Conservation (phyloP, 352 stramenopile genomes). For the Pythium volutum region DNA sequence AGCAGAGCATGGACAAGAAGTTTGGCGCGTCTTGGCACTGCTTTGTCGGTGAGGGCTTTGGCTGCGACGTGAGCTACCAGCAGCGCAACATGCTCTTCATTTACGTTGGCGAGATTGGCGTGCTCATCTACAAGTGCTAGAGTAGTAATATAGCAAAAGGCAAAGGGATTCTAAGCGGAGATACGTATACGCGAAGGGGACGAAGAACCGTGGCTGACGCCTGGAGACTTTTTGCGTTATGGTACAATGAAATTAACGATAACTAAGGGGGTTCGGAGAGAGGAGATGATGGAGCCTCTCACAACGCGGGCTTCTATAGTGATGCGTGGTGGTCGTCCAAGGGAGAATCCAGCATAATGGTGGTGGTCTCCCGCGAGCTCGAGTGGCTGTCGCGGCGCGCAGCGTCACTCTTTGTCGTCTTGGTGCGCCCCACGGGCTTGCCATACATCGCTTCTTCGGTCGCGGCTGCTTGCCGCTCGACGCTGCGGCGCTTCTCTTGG, state of each 20-base stretch:
- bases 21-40: constrained; percentile 96
- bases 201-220: too few species aligned
- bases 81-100: constrained; percentile 95
- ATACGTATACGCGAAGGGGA: too few species aligned
- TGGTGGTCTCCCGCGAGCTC: constrained; percentile 21
- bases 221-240: too few species aligned
- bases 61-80: constrained; percentile 96
- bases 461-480: neutral
- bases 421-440: neutral
- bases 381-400: constrained; percentile 5
- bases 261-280: too few species aligned
- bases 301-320: neutral
- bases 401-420: neutral
- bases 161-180: neutral
- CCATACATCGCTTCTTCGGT: neutral
- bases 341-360: constrained; percentile 21
- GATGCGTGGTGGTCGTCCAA: constrained; percentile 4
- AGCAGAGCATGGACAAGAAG: constrained; percentile 97
- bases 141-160: neutral
- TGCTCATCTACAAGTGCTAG: constrained; percentile 94
- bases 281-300: too few species aligned
- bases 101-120: constrained; percentile 91
- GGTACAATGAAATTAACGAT: too few species aligned
- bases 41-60: constrained; percentile 95
- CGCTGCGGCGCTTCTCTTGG: neutral